Evolutionary conservation across 495 filamentous ascomycete genomes (phyloP).

Genomic region (Lindgomyces ingoldianus): DNA sequence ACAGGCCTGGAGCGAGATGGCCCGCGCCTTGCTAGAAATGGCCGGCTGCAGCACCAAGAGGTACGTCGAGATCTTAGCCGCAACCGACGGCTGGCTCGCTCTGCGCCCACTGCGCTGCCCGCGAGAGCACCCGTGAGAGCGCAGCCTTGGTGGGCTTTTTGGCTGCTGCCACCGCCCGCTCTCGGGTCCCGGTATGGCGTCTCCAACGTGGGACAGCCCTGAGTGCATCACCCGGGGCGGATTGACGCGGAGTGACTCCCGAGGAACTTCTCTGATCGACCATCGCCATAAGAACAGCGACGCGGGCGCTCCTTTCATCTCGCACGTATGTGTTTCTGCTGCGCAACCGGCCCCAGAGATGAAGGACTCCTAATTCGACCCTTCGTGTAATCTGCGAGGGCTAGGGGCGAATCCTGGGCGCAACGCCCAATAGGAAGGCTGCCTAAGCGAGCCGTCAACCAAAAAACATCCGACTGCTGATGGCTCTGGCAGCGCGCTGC

Average conservation of each 20-base stretch:
- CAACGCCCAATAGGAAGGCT: conserved; percentile 15
- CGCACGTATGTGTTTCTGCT: background rate
- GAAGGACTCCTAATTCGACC: conserved; percentile 23
- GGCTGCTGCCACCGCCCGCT: conserved; percentile 20
- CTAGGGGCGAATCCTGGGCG: conserved; percentile 10
- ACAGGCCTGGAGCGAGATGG: conserved; percentile 4
- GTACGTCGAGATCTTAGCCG: conserved; percentile 17
- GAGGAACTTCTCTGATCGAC: background rate
- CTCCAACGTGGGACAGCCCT: conserved; percentile 24
- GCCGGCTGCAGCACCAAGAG: background rate
- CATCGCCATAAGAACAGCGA: too few species aligned
- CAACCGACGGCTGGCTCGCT: conserved; percentile 17
- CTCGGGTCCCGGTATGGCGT: conserved; percentile 22
- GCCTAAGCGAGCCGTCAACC: conserved; percentile 26
- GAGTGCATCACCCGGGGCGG: conserved; percentile 4
- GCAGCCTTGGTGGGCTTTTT: conserved; percentile 17
- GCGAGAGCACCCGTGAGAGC: background rate
- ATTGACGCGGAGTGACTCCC: background rate
- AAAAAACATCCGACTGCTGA: conserved; percentile 13
- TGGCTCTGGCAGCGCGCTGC: background rate
- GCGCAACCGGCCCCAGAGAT: conserved; percentile 18
- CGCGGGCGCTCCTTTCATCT: background rate
- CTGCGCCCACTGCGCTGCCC: conserved; percentile 12
- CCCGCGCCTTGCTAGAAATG: background rate
- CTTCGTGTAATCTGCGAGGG: conserved; percentile 29